A percentile compares a stretch with the other conserved stretches of the same genome.
Evolutionary conservation across 78 protist species (phyloP).

Genomic region (Dictyostelium brefeldianum): DNA sequence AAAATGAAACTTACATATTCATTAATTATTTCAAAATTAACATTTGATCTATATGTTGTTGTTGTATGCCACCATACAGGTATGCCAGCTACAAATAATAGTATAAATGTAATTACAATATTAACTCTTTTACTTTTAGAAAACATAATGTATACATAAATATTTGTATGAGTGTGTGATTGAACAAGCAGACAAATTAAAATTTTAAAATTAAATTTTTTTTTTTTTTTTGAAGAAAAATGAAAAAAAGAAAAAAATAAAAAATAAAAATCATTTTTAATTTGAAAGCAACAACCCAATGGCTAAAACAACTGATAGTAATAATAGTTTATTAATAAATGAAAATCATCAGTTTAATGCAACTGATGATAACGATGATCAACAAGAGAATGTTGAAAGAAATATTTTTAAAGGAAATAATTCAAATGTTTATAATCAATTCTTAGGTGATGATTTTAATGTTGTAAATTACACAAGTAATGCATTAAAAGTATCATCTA

Average conservation of each 20-base stretch:
- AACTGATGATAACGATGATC: not conserved
- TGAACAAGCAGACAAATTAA: too few species aligned
- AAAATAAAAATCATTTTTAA: too few species aligned
- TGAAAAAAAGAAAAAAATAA: too few species aligned
- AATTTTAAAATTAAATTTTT: too few species aligned
- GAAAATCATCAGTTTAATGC: not conserved
- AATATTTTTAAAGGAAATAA: slow-evolving; percentile 30
- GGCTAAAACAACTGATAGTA: not conserved
- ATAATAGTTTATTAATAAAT: not conserved
- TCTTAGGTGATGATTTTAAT: slow-evolving; percentile 55
- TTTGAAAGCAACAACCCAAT: too few species aligned
- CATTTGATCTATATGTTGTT: slow-evolving; percentile 70
- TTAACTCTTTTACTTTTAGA: slow-evolving; percentile 44
- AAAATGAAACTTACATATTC: not conserved
- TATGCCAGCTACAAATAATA: slow-evolving; percentile 52
- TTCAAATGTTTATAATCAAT: slow-evolving; percentile 45
- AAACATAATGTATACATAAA: not conserved
- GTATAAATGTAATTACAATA: slow-evolving; percentile 42
- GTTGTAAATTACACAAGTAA: slow-evolving; percentile 64
- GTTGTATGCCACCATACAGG: slow-evolving; percentile 81
- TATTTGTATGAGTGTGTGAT: too few species aligned
- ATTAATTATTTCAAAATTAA: slow-evolving; percentile 33
- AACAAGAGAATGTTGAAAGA: not conserved
- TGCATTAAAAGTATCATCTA: slow-evolving; percentile 66
- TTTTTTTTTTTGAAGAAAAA: not conserved